A percentile compares a stretch with the other conserved stretches of the same genome.
Evolutionary conservation across 2,329 filamentous ascomycete genomes (phyloP).

Genomic region (Trichoderma sp.): DNA sequence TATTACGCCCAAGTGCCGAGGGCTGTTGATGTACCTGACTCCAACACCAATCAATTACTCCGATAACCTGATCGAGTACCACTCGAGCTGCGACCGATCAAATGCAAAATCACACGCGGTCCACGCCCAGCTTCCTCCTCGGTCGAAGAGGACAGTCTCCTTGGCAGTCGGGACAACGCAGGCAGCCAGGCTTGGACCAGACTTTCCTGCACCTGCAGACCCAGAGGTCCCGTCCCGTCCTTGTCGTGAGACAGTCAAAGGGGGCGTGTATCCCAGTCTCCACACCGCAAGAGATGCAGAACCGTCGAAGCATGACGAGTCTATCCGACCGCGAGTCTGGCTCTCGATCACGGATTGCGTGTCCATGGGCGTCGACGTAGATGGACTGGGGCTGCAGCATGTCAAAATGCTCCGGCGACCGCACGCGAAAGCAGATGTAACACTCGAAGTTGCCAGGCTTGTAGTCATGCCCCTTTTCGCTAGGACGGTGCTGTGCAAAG

Average conservation of each 20-base stretch:
- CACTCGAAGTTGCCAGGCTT: constrained; percentile 43
- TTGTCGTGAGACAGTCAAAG: constrained; percentile 39
- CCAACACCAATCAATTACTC: neutral
- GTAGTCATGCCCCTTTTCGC: constrained; percentile 37
- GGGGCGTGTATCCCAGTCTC: constrained; percentile 38
- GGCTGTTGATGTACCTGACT: neutral
- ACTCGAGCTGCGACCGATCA: neutral
- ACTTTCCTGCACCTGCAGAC: constrained; percentile 40
- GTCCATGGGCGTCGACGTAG: constrained; percentile 34
- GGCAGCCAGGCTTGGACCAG: constrained; percentile 37
- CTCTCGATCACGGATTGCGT: constrained; percentile 32
- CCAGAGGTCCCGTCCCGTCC: constrained; percentile 40
- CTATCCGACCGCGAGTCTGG: constrained; percentile 30
- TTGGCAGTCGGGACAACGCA: constrained; percentile 37
- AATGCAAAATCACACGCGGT: constrained; percentile 4
- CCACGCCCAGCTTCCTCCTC: constrained; percentile 30
- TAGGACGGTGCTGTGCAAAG: constrained; percentile 41
- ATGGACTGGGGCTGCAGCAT: constrained; percentile 35
- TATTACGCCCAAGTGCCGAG: neutral
- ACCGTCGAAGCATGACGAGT: constrained; percentile 37
- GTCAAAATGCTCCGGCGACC: constrained; percentile 40
- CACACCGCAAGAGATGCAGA: constrained; percentile 44
- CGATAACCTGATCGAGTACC: neutral
- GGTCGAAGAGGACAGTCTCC: constrained; percentile 38
- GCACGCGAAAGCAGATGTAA: constrained; percentile 43